A percentile compares a stretch with the other conserved stretches of the same genome.
Conservation (phyloP, 2,329 filamentous ascomycete species). For the Venturia effusa region DNA sequence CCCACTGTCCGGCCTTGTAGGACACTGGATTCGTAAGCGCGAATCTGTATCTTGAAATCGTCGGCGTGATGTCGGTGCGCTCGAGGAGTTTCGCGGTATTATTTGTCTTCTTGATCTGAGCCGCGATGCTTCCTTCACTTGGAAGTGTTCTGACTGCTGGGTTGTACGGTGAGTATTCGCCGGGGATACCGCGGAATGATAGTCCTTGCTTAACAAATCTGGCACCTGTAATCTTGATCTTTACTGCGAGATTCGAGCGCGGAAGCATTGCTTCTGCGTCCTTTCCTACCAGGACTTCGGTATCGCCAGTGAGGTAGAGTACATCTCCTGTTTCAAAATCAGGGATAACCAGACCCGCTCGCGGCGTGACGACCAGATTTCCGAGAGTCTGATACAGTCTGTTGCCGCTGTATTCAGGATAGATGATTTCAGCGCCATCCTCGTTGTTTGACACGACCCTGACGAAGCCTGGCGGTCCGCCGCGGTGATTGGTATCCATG, state of each 20-base stretch:
- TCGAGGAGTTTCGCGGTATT: conserved; percentile 45
- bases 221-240: conserved; percentile 50
- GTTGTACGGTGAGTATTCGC: conserved; percentile 66
- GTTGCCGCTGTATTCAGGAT: conserved; percentile 81
- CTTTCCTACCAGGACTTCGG: conserved; percentile 54
- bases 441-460: conserved; percentile 49
- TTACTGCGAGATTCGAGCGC: conserved; percentile 61
- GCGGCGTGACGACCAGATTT: conserved; percentile 58
- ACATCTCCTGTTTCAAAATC: conserved; percentile 63
- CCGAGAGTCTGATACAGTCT: conserved; percentile 74
- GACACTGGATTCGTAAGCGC: conserved; percentile 25
- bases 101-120: conserved; percentile 14
- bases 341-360: conserved; percentile 60
- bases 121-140: conserved; percentile 39
- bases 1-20: conserved; percentile 65
- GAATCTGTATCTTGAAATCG: conserved; percentile 55
- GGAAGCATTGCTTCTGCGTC: conserved; percentile 54
- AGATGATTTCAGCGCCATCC: conserved; percentile 46
- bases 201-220: conserved; percentile 55
- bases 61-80: conserved; percentile 52
- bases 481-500: conserved; percentile 80
- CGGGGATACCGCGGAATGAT: conserved; percentile 51
- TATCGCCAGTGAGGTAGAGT: conserved; percentile 61
- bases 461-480: conserved; percentile 64
- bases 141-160: conserved; percentile 57